phyloP scores from a whole-genome alignment of 768 basidiomycete species.

The Amylocystis lapponica region DNA sequence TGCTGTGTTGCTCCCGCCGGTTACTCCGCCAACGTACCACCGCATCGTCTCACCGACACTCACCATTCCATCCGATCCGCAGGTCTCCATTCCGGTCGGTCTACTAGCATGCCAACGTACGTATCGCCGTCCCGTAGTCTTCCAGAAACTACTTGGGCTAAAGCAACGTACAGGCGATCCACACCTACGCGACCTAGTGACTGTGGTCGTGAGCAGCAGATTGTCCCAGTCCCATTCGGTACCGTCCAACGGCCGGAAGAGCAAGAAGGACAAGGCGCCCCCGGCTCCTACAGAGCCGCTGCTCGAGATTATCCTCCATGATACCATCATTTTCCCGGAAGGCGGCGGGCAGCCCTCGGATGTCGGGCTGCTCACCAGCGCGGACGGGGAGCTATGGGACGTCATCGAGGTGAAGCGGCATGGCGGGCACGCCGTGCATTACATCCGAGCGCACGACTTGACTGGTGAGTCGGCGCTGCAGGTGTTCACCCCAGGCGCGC shows the following conservation, averaged over 20 bases:
- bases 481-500: slow-evolving; percentile 45
- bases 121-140: slow-evolving; percentile 6
- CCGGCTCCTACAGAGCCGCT: slow-evolving; percentile 42
- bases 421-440: slow-evolving; percentile 74
- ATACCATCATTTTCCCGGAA: slow-evolving; percentile 79
- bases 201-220: slow-evolving; percentile 46
- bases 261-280: slow-evolving; percentile 51
- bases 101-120: slow-evolving; percentile 76
- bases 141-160: background rate
- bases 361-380: slow-evolving; percentile 47
- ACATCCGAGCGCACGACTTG: slow-evolving; percentile 41
- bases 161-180: slow-evolving; percentile 52
- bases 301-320: slow-evolving; percentile 64
- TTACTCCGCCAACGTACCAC: slow-evolving; percentile 56
- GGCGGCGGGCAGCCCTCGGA: slow-evolving; percentile 81
- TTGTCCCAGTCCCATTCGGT: slow-evolving; percentile 40
- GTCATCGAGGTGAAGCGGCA: slow-evolving; percentile 64
- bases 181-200: slow-evolving; percentile 51
- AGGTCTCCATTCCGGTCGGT: slow-evolving; percentile 60
- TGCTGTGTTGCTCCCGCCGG: slow-evolving; percentile 36
- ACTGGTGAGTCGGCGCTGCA: slow-evolving; percentile 36
- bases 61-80: slow-evolving; percentile 44
- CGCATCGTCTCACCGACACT: slow-evolving; percentile 57
- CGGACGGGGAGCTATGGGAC: slow-evolving; percentile 43
- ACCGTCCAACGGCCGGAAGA: slow-evolving; percentile 24